A percentile compares a stretch with the other conserved stretches of the same genome.
Conservation (phyloP, 176 grass and related monocot genomes). For the Oryza nivara region DNA sequence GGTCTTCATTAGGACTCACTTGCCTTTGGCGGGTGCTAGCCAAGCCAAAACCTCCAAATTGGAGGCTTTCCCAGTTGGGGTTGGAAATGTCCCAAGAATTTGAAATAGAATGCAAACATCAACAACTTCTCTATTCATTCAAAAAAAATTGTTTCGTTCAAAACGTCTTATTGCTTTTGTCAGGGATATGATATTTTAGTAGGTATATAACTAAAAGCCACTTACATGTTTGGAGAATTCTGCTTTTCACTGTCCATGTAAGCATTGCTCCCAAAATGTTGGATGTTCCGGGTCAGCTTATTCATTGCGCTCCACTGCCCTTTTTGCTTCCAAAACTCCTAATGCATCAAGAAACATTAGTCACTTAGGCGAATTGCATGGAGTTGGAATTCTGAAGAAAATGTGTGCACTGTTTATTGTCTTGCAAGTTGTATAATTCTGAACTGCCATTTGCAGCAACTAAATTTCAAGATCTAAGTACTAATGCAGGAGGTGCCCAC, state of each 20-base stretch:
- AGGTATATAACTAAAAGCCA: slow-evolving; percentile 5
- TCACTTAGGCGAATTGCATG: no score
- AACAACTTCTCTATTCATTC: not conserved
- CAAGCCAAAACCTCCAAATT: slow-evolving; percentile 52
- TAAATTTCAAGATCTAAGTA: no score
- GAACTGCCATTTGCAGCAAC: no score
- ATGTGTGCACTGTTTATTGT: no score
- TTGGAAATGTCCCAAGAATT: slow-evolving; percentile 65
- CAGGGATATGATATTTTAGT: no score
- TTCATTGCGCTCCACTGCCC: no score
- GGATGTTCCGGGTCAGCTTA: slow-evolving; percentile 4
- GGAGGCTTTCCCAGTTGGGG: slow-evolving; percentile 52
- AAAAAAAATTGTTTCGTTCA: no score
- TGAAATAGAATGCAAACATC: slow-evolving; percentile 20
- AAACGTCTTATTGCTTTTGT: not conserved
- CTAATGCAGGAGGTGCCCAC: no score
- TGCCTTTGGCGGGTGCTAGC: slow-evolving; percentile 37
- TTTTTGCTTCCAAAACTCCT: no score
- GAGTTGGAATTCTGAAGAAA: no score
- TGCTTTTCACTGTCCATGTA: slow-evolving; percentile 68
- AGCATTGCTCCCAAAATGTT: slow-evolving; percentile 62
- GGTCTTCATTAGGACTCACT: slow-evolving; percentile 19
- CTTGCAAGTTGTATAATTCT: no score
- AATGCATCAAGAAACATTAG: no score
- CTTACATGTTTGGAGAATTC: slow-evolving; percentile 68